These are phyloP conservation scores for Monosporozyma siamensis DNA, from an alignment of 805 yeast species.

Conservation along the genomic window DNA sequence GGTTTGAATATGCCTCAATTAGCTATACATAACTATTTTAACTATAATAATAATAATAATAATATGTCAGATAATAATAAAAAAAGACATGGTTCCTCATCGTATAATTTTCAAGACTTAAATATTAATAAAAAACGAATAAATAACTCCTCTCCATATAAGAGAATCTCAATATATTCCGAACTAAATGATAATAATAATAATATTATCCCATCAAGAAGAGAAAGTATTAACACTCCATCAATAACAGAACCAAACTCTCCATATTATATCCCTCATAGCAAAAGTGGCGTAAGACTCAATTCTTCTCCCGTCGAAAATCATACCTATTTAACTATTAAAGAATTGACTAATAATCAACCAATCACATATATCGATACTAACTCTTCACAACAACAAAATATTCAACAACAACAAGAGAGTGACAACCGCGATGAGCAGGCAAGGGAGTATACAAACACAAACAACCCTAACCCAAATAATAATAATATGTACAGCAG, in stretches of 20 bases:
- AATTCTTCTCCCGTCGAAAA: neutral
- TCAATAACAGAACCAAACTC: slow-evolving; percentile 7
- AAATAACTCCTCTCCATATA: slow-evolving; percentile 8
- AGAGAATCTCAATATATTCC: slow-evolving; percentile 4
- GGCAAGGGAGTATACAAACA: too few species aligned
- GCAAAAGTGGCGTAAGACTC: neutral
- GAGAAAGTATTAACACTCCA: slow-evolving; percentile 5
- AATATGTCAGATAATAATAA: neutral
- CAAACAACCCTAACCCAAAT: neutral
- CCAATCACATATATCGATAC: neutral
- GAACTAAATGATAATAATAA: slow-evolving; percentile 3
- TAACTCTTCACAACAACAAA: too few species aligned
- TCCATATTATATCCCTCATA: slow-evolving; percentile 2
- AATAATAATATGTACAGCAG: neutral
- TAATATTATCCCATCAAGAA: neutral
- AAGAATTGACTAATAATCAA: slow-evolving; percentile 1
- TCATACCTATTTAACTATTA: slow-evolving; percentile 1
- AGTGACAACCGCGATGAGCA: too few species aligned
- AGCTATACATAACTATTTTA: slow-evolving; percentile 1
- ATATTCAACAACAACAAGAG: too few species aligned
- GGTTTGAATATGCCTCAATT: slow-evolving; percentile 1
- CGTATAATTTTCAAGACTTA: slow-evolving; percentile 12
- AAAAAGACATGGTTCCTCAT: slow-evolving; percentile 21
- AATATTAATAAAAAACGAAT: slow-evolving; percentile 18
- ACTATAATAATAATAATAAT: slow-evolving; percentile 1